Conservation (phyloP, 2,329 filamentous ascomycete species). For the Teratosphaeria viscida region DNA sequence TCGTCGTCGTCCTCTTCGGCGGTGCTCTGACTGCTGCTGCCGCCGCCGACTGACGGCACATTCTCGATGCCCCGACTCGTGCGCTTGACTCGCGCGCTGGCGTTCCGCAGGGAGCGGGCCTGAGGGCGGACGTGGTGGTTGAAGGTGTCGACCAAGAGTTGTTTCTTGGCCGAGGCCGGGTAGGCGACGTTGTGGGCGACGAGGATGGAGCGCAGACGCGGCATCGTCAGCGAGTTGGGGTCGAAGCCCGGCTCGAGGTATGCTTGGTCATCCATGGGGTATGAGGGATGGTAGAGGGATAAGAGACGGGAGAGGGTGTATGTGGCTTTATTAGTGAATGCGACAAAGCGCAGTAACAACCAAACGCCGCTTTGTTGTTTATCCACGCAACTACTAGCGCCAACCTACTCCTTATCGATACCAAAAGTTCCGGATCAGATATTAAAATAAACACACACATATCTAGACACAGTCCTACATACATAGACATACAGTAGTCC, state of each 20-base stretch:
- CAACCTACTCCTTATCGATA: neutral
- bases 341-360: neutral
- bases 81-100: constrained; percentile 68
- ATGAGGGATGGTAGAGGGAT: neutral
- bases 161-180: constrained; percentile 82
- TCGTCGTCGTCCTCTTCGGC: constrained; percentile 40
- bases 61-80: constrained; percentile 76
- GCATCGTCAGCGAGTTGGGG: constrained; percentile 70
- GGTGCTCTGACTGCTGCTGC: constrained; percentile 38
- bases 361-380: neutral
- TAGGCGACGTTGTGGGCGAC: constrained; percentile 81
- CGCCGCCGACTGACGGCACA: constrained; percentile 35
- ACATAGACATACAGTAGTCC: neutral
- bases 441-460: too few relatives aligned
- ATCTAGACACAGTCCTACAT: too few relatives aligned
- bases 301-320: too few relatives aligned
- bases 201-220: constrained; percentile 79
- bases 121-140: constrained; percentile 68
- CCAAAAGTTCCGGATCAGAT: neutral
- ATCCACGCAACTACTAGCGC: neutral
- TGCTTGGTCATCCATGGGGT: constrained; percentile 50
- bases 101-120: constrained; percentile 63
- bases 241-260: constrained; percentile 87
- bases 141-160: constrained; percentile 76
- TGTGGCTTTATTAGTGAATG: neutral